These are phyloP conservation scores for Rhynchosporium graminicola DNA, from an alignment of 2,329 filamentous ascomycete genomes.

Conservation along the genomic window DNA sequence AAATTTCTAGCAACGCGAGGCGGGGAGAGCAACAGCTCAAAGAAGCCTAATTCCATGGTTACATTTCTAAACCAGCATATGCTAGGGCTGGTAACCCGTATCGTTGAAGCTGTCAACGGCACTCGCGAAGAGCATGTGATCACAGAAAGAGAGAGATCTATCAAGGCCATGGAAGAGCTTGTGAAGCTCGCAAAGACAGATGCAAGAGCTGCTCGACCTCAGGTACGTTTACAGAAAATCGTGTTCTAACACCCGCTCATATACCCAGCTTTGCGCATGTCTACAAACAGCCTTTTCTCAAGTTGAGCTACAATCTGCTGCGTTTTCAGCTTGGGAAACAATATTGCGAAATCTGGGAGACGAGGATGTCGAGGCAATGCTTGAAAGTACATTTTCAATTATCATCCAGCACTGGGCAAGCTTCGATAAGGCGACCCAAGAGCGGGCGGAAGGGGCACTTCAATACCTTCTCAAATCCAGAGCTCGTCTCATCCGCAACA, in stretches of 20 bases:
- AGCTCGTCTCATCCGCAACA: slow-evolving; percentile 57
- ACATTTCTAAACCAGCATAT: slow-evolving; percentile 81
- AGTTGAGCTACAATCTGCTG: slow-evolving; percentile 71
- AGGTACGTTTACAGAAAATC: slow-evolving; percentile 61
- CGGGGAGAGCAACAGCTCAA: slow-evolving; percentile 32
- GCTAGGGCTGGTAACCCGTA: slow-evolving; percentile 80
- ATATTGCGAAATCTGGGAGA: slow-evolving; percentile 75
- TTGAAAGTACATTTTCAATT: slow-evolving; percentile 89
- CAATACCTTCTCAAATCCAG: slow-evolving; percentile 43
- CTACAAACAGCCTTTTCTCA: slow-evolving; percentile 80
- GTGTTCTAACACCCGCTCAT: background rate
- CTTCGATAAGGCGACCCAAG: slow-evolving; percentile 62
- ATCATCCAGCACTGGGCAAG: slow-evolving; percentile 77
- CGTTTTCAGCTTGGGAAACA: slow-evolving; percentile 81
- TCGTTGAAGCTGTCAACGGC: slow-evolving; percentile 79
- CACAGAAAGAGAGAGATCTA: slow-evolving; percentile 73
- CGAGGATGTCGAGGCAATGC: slow-evolving; percentile 74
- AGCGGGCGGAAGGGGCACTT: slow-evolving; percentile 63
- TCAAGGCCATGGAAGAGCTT: slow-evolving; percentile 86
- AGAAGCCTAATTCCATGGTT: slow-evolving; percentile 61
- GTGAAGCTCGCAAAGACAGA: slow-evolving; percentile 73
- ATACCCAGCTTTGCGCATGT: slow-evolving; percentile 78
- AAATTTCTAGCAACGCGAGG: slow-evolving; percentile 46
- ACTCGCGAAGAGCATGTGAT: slow-evolving; percentile 54
- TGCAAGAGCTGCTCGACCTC: slow-evolving; percentile 78